phyloP scores from a whole-genome alignment of 2,329 filamentous ascomycete species.

The Ceratocystis cubensis region DNA sequence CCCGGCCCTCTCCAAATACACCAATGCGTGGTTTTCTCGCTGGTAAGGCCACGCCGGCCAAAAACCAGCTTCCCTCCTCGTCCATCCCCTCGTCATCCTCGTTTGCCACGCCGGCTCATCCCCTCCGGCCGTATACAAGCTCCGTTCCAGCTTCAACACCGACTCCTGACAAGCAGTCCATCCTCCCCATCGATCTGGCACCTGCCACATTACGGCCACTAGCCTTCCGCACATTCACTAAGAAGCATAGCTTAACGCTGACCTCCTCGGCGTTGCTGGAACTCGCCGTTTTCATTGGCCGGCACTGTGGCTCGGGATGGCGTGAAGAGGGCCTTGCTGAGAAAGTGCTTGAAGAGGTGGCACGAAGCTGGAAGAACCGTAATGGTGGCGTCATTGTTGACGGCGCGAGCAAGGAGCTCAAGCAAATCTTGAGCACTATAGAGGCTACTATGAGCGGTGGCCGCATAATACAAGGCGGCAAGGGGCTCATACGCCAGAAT shows the following conservation, averaged over 20 bases:
- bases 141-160: slow-evolving; percentile 27
- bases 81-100: slow-evolving; percentile 78
- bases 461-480: slow-evolving; percentile 42
- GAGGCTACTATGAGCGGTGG: slow-evolving; percentile 88
- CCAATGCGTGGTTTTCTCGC: slow-evolving; percentile 21
- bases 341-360: slow-evolving; percentile 80
- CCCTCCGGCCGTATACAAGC: slow-evolving; percentile 52
- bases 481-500: slow-evolving; percentile 49
- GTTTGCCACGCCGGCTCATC: slow-evolving; percentile 76
- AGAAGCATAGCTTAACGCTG: slow-evolving; percentile 90
- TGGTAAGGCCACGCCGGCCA: slow-evolving; percentile 21
- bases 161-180: slow-evolving; percentile 31
- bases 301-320: slow-evolving; percentile 92
- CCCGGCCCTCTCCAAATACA: not conserved
- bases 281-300: slow-evolving; percentile 78
- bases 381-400: slow-evolving; percentile 87
- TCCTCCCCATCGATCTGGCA: slow-evolving; percentile 81
- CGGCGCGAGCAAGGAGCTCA: slow-evolving; percentile 61
- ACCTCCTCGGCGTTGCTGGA: slow-evolving; percentile 75
- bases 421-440: slow-evolving; percentile 67
- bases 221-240: slow-evolving; percentile 91
- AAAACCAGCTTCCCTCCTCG: slow-evolving; percentile 33
- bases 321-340: slow-evolving; percentile 89
- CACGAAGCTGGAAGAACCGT: slow-evolving; percentile 79
- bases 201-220: slow-evolving; percentile 76